A percentile compares a stretch with the other conserved stretches of the same genome.
phyloP scores from a whole-genome alignment of 2,329 filamentous ascomycete genomes.

The Aspergillus sp. region DNA sequence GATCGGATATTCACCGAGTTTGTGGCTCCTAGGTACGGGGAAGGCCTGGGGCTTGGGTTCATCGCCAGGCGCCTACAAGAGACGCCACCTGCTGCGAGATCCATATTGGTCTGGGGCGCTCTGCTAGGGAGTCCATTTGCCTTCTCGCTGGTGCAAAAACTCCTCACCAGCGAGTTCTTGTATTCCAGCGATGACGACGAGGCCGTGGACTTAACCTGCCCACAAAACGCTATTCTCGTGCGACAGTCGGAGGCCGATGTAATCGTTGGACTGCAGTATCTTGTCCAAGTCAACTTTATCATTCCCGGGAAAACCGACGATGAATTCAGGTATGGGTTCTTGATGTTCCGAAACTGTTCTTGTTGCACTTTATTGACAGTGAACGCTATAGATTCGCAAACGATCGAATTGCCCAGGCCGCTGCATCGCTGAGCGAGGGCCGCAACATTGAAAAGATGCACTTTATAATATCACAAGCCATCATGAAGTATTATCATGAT shows the following conservation, averaged over 20 bases:
- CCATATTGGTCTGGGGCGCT: conserved; percentile 82
- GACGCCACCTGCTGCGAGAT: conserved; percentile 69
- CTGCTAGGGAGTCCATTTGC: conserved; percentile 80
- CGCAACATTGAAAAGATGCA: conserved; percentile 75
- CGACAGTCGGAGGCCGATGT: conserved; percentile 63
- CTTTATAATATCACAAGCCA: conserved; percentile 78
- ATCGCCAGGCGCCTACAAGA: conserved; percentile 76
- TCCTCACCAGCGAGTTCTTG: conserved; percentile 74
- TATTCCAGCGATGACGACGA: conserved; percentile 51
- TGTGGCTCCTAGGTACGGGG: conserved; percentile 72
- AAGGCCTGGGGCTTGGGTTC: conserved; percentile 79
- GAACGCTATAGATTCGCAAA: conserved; percentile 66
- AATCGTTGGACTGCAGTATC: conserved; percentile 74
- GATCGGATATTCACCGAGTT: conserved; percentile 86
- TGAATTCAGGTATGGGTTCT: conserved; percentile 57
- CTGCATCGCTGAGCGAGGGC: conserved; percentile 67
- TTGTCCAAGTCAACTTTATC: conserved; percentile 77
- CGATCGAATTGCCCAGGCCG: conserved; percentile 79
- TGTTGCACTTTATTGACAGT: conserved; percentile 7
- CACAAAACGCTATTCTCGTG: conserved; percentile 47
- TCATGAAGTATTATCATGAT: conserved; percentile 71
- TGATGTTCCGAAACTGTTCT: neutral
- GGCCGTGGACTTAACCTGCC: conserved; percentile 33
- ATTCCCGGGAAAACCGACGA: conserved; percentile 82
- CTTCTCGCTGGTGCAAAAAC: conserved; percentile 73